Percentiles rank a stretch among this genome's conserved stretches.
These are phyloP conservation scores for Penicillium diatomitis DNA, from an alignment of 495 filamentous ascomycete genomes.

Conservation along the genomic window DNA sequence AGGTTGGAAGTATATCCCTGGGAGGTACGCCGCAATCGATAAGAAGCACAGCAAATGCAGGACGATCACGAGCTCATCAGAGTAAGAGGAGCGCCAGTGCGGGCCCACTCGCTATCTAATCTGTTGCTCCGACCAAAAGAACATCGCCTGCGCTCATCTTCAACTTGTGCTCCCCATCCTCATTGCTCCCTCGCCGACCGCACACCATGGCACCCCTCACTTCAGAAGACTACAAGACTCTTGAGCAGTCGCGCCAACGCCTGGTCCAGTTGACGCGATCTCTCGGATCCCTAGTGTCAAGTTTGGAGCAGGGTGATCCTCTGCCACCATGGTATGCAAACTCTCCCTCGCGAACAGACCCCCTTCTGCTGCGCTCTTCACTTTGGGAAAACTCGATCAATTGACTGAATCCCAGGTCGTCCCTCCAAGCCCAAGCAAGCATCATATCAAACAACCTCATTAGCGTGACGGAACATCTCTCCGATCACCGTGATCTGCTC, in stretches of 20 bases:
- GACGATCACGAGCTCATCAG: too few species aligned
- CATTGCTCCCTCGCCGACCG: constrained; percentile 1
- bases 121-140: not conserved
- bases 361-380: not conserved
- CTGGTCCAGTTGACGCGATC: constrained; percentile 59
- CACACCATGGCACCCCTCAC: constrained; percentile 25
- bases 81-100: too few species aligned
- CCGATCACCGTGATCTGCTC: constrained; percentile 51
- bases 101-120: not conserved
- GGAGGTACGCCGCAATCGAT: too few species aligned
- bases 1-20: too few species aligned
- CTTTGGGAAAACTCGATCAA: not conserved
- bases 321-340: constrained; percentile 49
- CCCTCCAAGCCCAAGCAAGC: constrained; percentile 56
- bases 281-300: constrained; percentile 50
- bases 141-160: not conserved
- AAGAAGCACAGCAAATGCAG: too few species aligned
- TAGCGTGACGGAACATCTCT: constrained; percentile 48
- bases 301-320: constrained; percentile 44
- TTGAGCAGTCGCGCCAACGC: constrained; percentile 67
- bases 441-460: constrained; percentile 58
- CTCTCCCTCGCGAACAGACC: not conserved
- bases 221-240: constrained; percentile 56
- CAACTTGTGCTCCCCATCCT: not conserved
- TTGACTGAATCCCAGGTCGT: constrained; percentile 37